A percentile compares a stretch with the other conserved stretches of the same genome.
Conservation (phyloP, 169 alveolate genomes). For the Amoebophrya sp. region DNA sequence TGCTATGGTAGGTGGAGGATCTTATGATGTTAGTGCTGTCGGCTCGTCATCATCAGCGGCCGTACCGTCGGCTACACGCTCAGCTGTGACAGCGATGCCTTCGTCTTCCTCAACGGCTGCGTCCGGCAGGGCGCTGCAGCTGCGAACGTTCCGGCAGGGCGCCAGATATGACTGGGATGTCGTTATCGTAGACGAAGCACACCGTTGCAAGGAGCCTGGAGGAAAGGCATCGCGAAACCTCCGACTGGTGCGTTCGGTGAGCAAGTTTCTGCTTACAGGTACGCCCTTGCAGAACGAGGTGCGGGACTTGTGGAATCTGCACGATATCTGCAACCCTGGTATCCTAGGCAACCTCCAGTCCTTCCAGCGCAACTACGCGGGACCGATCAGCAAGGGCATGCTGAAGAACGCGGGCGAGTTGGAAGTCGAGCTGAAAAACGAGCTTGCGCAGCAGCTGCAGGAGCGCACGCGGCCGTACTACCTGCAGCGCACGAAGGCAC, state of each 20-base stretch:
- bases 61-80: too few relatives aligned
- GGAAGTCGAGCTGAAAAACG: conserved; percentile 15
- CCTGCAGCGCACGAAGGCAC: background rate
- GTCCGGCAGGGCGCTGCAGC: too few relatives aligned
- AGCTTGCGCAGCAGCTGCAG: background rate
- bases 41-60: too few relatives aligned
- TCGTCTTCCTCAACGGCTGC: too few relatives aligned
- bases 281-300: conserved; percentile 9
- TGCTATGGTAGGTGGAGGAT: too few relatives aligned
- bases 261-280: background rate
- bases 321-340: background rate
- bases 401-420: conserved; percentile 17
- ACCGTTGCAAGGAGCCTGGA: background rate
- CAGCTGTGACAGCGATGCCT: too few relatives aligned
- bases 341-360: conserved; percentile 18
- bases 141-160: background rate
- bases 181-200: background rate
- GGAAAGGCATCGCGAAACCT: background rate
- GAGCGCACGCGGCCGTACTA: conserved; percentile 1
- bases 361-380: background rate
- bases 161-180: background rate
- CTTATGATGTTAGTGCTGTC: too few relatives aligned
- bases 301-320: background rate
- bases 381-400: conserved; percentile 16
- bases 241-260: background rate